Percentiles rank a stretch among this genome's conserved stretches.
Conservation (phyloP, 1,139 yeast genomes). For the Pichia terricola region DNA sequence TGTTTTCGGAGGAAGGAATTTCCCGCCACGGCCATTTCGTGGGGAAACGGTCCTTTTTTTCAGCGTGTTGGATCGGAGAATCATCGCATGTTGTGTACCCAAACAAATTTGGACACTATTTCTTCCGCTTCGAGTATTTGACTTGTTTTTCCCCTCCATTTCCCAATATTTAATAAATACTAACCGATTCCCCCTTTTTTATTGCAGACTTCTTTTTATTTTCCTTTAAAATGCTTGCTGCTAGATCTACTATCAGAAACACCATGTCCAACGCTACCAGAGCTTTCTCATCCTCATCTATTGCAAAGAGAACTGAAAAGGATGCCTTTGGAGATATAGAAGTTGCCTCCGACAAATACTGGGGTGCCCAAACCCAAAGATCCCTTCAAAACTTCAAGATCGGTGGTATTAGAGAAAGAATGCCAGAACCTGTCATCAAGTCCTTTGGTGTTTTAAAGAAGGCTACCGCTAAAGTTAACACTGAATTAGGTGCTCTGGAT, state of each 20-base stretch:
- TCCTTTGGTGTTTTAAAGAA: conserved; percentile 93
- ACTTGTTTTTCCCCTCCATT: too few species aligned
- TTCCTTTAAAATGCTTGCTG: conserved; percentile 13
- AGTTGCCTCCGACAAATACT: conserved; percentile 76
- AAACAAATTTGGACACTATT: too few species aligned
- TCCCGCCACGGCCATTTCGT: too few species aligned
- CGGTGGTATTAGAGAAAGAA: conserved; percentile 82
- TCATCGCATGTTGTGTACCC: too few species aligned
- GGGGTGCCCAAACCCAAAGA: conserved; percentile 98
- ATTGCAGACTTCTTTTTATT: background rate
- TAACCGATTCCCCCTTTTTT: background rate
- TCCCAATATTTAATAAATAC: too few species aligned
- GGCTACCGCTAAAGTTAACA: conserved; percentile 90
- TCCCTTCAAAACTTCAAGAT: conserved; percentile 89
- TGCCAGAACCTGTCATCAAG: conserved; percentile 84
- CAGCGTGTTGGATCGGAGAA: too few species aligned
- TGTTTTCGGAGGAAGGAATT: too few species aligned
- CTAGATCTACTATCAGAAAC: conserved; percentile 6
- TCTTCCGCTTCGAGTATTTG: too few species aligned
- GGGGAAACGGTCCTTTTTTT: too few species aligned
- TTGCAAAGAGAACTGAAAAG: conserved; percentile 56
- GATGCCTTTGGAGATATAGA: conserved; percentile 96
- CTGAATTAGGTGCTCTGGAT: conserved; percentile 71
- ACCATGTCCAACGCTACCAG: conserved; percentile 9
- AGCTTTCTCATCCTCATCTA: conserved; percentile 24